These are phyloP conservation scores for Quercus rubra DNA, from an alignment of 306 rosid species.

Conservation along the genomic window DNA sequence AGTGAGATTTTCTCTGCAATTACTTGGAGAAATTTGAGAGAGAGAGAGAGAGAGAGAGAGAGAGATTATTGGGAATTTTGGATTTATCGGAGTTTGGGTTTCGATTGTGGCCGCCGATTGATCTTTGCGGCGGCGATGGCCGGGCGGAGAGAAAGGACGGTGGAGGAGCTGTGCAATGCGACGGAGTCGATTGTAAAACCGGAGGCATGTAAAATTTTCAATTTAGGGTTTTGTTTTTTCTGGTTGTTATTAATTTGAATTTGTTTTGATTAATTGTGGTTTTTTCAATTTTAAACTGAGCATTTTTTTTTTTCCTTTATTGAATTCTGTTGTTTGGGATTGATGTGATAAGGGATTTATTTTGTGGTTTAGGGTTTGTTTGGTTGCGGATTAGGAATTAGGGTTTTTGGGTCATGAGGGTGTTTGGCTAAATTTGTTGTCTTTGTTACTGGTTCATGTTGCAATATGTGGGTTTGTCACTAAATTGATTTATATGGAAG, in stretches of 20 bases:
- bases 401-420: conserved; percentile 15
- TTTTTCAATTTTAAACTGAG: not conserved
- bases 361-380: conserved; percentile 35
- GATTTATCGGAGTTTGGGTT: not conserved
- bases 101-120: conserved; percentile 25
- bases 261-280: conserved; percentile 2
- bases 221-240: conserved; percentile 37
- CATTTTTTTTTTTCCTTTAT: not conserved
- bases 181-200: conserved; percentile 28
- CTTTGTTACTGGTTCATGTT: not conserved
- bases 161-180: conserved; percentile 44
- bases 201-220: conserved; percentile 45
- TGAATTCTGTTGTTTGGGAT: not conserved
- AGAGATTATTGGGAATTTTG: conserved; percentile 1
- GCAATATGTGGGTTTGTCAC: not conserved
- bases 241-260: conserved; percentile 1
- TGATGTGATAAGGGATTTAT: conserved; percentile 12
- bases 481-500: not conserved
- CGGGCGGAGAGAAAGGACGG: conserved; percentile 27
- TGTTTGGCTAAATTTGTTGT: not conserved
- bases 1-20: conserved; percentile 12
- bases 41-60: not conserved
- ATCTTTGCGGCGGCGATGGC: conserved; percentile 27
- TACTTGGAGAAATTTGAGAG: not conserved
- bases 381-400: conserved; percentile 12